Evolutionary conservation across 2,329 filamentous ascomycete species (phyloP).

Genomic region (Macrophomina pseudophaseolina): DNA sequence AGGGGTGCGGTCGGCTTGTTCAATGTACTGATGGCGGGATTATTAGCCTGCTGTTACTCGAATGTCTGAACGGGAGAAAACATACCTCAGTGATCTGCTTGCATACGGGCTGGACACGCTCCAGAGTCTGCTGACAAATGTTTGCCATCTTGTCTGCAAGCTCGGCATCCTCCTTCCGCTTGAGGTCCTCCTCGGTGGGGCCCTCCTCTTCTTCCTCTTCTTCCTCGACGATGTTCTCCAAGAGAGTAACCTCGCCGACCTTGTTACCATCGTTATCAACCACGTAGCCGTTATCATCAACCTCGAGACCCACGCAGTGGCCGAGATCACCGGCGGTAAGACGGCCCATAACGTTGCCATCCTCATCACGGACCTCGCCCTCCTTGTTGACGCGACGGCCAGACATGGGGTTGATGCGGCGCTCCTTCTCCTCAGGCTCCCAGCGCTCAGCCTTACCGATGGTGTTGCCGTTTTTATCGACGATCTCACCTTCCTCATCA

Average conservation of each 20-base stretch:
- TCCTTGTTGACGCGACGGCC: conserved; percentile 60
- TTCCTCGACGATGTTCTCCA: conserved; percentile 66
- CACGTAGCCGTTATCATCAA: conserved; percentile 59
- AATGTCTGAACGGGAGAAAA: conserved; percentile 27
- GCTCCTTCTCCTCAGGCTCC: conserved; percentile 60
- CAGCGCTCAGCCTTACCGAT: conserved; percentile 59
- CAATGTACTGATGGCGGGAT: conserved; percentile 65
- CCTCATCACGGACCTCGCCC: conserved; percentile 58
- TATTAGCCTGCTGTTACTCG: conserved; percentile 12
- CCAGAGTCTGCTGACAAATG: conserved; percentile 78
- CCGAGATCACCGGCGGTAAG: conserved; percentile 58
- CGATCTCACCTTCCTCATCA: conserved; percentile 58
- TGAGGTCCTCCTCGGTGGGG: conserved; percentile 58
- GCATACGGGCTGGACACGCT: conserved; percentile 83
- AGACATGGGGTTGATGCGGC: conserved; percentile 65
- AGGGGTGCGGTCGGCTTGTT: conserved; percentile 77
- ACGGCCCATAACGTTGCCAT: conserved; percentile 55
- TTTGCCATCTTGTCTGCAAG: conserved; percentile 76
- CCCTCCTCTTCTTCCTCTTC: conserved; percentile 51
- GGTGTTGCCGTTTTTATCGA: conserved; percentile 59
- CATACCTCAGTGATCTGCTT: conserved; percentile 81
- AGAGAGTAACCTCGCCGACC: conserved; percentile 66
- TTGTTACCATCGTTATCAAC: conserved; percentile 64
- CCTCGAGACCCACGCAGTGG: conserved; percentile 58
- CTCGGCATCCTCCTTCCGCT: conserved; percentile 69